Conservation (phyloP, 1,284 basidiomycete species). For the Cystobasidiaceae sp. region DNA sequence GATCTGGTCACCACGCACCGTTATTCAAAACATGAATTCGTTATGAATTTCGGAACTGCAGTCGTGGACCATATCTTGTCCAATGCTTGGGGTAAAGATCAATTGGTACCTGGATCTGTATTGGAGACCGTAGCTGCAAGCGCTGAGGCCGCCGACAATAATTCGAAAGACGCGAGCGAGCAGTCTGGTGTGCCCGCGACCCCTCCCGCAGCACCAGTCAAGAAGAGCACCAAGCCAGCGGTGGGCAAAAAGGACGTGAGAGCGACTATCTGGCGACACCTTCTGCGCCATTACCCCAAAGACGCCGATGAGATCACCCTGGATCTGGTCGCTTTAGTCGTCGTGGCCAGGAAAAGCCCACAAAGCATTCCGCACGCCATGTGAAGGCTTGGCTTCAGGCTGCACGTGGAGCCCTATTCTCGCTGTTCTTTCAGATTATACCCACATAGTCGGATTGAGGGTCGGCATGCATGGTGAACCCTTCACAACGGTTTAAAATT, state of each 20-base stretch:
- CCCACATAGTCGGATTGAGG: too few relatives aligned
- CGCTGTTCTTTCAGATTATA: background rate
- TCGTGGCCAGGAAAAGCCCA: background rate
- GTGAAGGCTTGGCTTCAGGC: background rate
- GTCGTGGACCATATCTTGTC: constrained; percentile 5
- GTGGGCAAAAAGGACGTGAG: background rate
- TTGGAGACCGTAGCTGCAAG: too few relatives aligned
- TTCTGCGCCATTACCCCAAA: background rate
- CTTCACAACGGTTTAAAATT: too few relatives aligned
- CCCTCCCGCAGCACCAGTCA: too few relatives aligned
- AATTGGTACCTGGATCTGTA: too few relatives aligned
- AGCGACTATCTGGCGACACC: background rate
- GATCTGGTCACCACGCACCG: background rate
- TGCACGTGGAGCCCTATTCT: background rate
- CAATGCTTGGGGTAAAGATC: constrained; percentile 1
- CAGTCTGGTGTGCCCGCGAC: too few relatives aligned
- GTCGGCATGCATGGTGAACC: too few relatives aligned
- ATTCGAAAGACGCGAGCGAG: too few relatives aligned
- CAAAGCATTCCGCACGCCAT: background rate
- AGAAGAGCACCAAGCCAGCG: too few relatives aligned
- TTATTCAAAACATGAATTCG: constrained; percentile 8
- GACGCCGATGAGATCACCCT: constrained; percentile 5
- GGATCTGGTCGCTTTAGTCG: constrained; percentile 13
- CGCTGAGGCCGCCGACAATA: too few relatives aligned
- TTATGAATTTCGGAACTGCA: constrained; percentile 6